phyloP scores from a whole-genome alignment of 805 yeast genomes.

The Metschnikowia reukaufii region DNA sequence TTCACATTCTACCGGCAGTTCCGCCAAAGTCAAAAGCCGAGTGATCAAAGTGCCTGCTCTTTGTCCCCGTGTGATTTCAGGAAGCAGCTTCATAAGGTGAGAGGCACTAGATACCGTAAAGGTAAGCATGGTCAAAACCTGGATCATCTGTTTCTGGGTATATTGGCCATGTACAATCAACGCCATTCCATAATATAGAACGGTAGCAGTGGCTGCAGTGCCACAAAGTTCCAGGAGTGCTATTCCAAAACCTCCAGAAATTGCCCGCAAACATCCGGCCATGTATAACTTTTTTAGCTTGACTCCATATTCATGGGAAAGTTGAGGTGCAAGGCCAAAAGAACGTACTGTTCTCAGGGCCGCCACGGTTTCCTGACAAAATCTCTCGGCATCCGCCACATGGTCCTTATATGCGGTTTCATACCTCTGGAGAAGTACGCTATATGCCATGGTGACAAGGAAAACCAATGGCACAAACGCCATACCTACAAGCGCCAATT shows the following conservation, averaged over 20 bases:
- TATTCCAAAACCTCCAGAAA: slow-evolving; percentile 65
- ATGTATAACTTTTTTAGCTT: slow-evolving; percentile 31
- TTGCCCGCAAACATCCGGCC: slow-evolving; percentile 52
- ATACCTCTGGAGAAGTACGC: slow-evolving; percentile 47
- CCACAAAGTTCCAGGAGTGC: slow-evolving; percentile 56
- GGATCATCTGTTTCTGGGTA: slow-evolving; percentile 55
- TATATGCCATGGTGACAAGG: slow-evolving; percentile 51
- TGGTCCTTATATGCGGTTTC: slow-evolving; percentile 62
- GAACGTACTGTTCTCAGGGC: slow-evolving; percentile 66
- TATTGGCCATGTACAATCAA: slow-evolving; percentile 64
- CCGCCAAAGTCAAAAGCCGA: slow-evolving; percentile 35
- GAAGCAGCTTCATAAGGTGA: slow-evolving; percentile 61
- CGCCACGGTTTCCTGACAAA: slow-evolving; percentile 50
- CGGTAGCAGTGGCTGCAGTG: slow-evolving; percentile 63
- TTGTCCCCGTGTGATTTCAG: slow-evolving; percentile 78
- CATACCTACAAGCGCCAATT: slow-evolving; percentile 76
- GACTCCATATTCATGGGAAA: slow-evolving; percentile 37
- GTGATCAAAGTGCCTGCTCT: slow-evolving; percentile 60
- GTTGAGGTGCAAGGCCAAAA: slow-evolving; percentile 51
- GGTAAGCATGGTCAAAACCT: slow-evolving; percentile 67
- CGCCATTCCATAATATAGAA: slow-evolving; percentile 77
- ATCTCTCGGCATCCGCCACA: slow-evolving; percentile 55
- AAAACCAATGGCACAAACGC: slow-evolving; percentile 69
- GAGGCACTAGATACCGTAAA: slow-evolving; percentile 71
- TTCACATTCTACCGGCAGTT: slow-evolving; percentile 34